These are phyloP conservation scores for Royoungia palumana DNA, from an alignment of 768 basidiomycete genomes.

Conservation along the genomic window DNA sequence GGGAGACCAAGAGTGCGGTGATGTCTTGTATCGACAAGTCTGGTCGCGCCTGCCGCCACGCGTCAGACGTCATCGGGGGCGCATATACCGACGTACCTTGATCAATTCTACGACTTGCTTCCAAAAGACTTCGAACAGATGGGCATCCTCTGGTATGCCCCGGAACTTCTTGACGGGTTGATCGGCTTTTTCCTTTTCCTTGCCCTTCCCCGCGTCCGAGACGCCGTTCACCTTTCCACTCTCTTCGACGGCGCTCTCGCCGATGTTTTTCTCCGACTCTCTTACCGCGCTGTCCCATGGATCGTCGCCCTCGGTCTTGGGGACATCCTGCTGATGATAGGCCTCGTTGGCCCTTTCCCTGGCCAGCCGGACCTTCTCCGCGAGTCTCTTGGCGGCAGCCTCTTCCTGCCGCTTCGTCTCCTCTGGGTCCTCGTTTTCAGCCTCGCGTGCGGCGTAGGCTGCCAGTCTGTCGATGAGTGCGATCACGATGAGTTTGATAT, in stretches of 20 bases:
- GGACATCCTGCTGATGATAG: slow-evolving; percentile 34
- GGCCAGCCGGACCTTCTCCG: slow-evolving; percentile 78
- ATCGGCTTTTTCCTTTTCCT: slow-evolving; percentile 62
- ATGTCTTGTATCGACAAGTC: slow-evolving; percentile 97
- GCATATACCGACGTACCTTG: slow-evolving; percentile 57
- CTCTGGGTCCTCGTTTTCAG: slow-evolving; percentile 94
- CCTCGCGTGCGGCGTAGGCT: slow-evolving; percentile 93
- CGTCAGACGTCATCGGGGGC: not conserved
- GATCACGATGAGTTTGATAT: slow-evolving; percentile 98
- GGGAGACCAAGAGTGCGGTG: slow-evolving; percentile 91
- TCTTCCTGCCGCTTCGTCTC: slow-evolving; percentile 93
- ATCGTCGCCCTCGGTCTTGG: slow-evolving; percentile 21
- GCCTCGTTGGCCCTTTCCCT: slow-evolving; percentile 58
- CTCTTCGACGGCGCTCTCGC: not conserved
- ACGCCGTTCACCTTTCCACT: slow-evolving; percentile 17
- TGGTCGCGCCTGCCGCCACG: slow-evolving; percentile 72
- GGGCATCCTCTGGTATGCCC: slow-evolving; percentile 93
- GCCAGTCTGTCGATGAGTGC: slow-evolving; percentile 95
- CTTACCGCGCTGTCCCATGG: slow-evolving; percentile 24
- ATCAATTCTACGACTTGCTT: slow-evolving; percentile 96
- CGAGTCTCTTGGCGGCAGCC: slow-evolving; percentile 82
- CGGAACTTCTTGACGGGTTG: slow-evolving; percentile 75
- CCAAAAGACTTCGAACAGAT: slow-evolving; percentile 98
- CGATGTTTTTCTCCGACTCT: slow-evolving; percentile 20
- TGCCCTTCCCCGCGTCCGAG: slow-evolving; percentile 33